Evolutionary conservation across 139 green algal species (phyloP).

Genomic region (Auxenochlorella pyrenoidosa): DNA sequence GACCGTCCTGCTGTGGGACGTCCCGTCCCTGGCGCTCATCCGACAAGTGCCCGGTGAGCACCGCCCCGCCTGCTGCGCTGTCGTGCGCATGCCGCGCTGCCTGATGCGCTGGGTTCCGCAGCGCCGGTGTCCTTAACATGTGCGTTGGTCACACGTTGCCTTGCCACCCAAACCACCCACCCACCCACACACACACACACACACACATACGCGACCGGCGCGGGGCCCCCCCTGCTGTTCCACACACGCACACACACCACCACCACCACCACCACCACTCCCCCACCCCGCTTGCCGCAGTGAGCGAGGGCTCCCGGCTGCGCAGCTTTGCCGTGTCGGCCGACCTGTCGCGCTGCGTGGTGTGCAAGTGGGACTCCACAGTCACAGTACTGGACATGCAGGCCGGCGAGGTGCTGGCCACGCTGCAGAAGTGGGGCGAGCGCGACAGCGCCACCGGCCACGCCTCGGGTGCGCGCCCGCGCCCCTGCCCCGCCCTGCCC

Average conservation of each 20-base stretch:
- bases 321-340: constrained; percentile 64
- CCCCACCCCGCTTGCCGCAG: constrained; percentile 5
- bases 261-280: background rate
- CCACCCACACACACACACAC: too few species aligned
- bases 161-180: too few species aligned
- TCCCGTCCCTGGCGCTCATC: constrained; percentile 38
- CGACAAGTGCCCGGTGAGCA: constrained; percentile 53
- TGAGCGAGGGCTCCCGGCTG: constrained; percentile 64
- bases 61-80: background rate
- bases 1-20: constrained; percentile 53
- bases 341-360: constrained; percentile 44
- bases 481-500: background rate
- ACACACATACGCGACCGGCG: too few species aligned
- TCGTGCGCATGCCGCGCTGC: background rate
- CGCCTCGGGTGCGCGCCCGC: constrained; percentile 13
- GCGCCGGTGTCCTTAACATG: too few species aligned
- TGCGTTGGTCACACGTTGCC: too few species aligned
- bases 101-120: too few species aligned
- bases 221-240: too few species aligned
- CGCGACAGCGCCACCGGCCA: constrained; percentile 57
- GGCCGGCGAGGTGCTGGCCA: constrained; percentile 23
- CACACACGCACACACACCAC: too few species aligned
- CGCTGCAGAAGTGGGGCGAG: constrained; percentile 71
- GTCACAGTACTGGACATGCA: constrained; percentile 71
- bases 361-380: constrained; percentile 74